Conservation (phyloP, 805 yeast genomes). For the Nakazawaea molendinolei region DNA sequence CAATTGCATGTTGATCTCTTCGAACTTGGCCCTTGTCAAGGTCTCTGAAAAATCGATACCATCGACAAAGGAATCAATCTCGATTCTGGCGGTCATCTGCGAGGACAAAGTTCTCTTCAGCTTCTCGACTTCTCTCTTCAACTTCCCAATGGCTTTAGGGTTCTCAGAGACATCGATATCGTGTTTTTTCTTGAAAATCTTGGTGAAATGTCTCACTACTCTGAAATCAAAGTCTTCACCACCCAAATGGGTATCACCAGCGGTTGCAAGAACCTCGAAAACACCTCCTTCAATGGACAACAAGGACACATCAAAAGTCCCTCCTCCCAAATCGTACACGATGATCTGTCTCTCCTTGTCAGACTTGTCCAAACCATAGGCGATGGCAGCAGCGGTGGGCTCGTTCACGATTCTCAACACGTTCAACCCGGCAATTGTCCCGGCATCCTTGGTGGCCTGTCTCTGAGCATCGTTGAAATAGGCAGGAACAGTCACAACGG, state of each 20-base stretch:
- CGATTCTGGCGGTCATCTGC: constrained; percentile 92
- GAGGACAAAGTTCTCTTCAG: constrained; percentile 95
- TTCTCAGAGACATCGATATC: constrained; percentile 75
- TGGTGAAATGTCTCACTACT: constrained; percentile 80
- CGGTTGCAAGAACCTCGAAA: constrained; percentile 87
- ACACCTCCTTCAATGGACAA: constrained; percentile 87
- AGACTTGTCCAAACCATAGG: constrained; percentile 84
- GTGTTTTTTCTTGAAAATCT: constrained; percentile 88
- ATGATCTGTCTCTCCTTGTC: constrained; percentile 83
- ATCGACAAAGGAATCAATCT: constrained; percentile 90
- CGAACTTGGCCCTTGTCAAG: constrained; percentile 95
- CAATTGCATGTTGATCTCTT: constrained; percentile 87
- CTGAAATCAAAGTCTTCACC: constrained; percentile 95
- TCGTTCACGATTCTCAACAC: constrained; percentile 86
- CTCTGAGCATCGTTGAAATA: constrained; percentile 92
- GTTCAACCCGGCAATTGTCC: constrained; percentile 85
- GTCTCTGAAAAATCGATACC: constrained; percentile 96
- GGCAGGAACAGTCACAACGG: constrained; percentile 91
- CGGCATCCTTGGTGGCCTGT: constrained; percentile 92
- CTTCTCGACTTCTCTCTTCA: constrained; percentile 96
- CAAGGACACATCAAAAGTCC: constrained; percentile 90
- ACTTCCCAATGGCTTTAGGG: constrained; percentile 83
- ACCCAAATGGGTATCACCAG: constrained; percentile 96
- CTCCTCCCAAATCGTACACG: constrained; percentile 95
- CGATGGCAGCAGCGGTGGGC: constrained; percentile 97